Base-by-base conservation (phyloP, 495 filamentous ascomycete species). In the Ramalina intermedia region DNA sequence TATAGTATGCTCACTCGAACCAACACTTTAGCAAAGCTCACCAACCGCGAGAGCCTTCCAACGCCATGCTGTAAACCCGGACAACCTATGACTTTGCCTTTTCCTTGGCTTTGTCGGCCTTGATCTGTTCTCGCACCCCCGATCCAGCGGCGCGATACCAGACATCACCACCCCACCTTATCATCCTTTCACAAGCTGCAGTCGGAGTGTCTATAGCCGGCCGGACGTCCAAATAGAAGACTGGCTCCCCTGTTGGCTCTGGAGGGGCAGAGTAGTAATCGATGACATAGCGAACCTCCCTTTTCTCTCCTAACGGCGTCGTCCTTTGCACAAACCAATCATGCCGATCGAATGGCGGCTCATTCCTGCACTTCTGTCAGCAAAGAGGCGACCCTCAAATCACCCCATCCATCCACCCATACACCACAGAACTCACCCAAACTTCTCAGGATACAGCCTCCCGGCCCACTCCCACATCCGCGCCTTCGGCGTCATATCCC, bases 171-270 rank as follows among this genome's bases (percentile, higher is more conserved):
- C 86, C 83, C 91, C 93, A 96, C 58, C 88, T 68, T 63, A 94
- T 73, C 51, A 87, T 61, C 47, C 93, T 75, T 71, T 96, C 93
- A 20, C 79, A 78, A 27, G 85, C 85, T 11, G 79, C 79, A 0
- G 75, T 84, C 2, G 87, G 88, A 3, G 76, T 71, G 57, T 94
- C 89, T n/a, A 94, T 57, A 11, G 91, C 91, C 12, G 91, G 91
- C 50, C 91, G 74, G n/a, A 99, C 93, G 63, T 99, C 91, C 41
- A 99, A 75, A 60, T 80, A 96, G 68, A 99, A 99, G 6, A 96
- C 89, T 2, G 91, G 88, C 58, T 95, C 87, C 2, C 91, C 91
- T 0, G 79, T 87, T 4, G 84, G 80, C 55, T 98, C 91, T 0
- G 85, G 82, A 16, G 81, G 79, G 0, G 79, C 93, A 7, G 82